Evolutionary conservation across 768 basidiomycete genomes (phyloP).

Genomic region (Psilocybe azurescens): DNA sequence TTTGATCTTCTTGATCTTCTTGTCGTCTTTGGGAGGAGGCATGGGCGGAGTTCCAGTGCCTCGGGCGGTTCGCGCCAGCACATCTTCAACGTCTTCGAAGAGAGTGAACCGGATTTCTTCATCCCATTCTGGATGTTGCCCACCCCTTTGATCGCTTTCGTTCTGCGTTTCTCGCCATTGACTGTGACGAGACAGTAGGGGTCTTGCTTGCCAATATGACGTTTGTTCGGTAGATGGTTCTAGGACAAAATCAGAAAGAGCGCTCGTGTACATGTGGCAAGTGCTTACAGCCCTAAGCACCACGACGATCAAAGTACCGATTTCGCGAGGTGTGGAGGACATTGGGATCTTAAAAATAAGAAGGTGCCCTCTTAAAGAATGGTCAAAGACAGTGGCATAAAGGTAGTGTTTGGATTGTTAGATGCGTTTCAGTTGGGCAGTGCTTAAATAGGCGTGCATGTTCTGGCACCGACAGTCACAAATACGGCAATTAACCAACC

Average conservation of each 20-base stretch:
- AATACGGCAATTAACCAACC: conserved; percentile 21
- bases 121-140: conserved; percentile 99
- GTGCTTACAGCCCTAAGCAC: conserved; percentile 89
- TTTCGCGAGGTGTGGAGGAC: conserved; percentile 69
- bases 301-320: conserved; percentile 94
- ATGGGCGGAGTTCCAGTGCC: conserved; percentile 63
- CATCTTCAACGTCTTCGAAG: conserved; percentile 72
- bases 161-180: conserved; percentile 84
- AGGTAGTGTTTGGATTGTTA: conserved; percentile 13
- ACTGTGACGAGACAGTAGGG: conserved; percentile 87
- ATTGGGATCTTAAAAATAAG: conserved; percentile 38
- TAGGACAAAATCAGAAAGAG: conserved; percentile 34
- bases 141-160: conserved; percentile 96
- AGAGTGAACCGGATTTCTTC: conserved; percentile 95
- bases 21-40: conserved; percentile 67
- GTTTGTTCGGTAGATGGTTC: conserved; percentile 91
- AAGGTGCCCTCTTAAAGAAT: conserved; percentile 8
- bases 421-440: conserved; percentile 23
- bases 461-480: conserved; percentile 27
- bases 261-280: conserved; percentile 24
- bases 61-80: conserved; percentile 46
- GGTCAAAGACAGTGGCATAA: conserved; percentile 24
- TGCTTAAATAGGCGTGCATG: conserved; percentile 28
- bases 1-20: conserved; percentile 55
- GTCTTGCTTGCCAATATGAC: conserved; percentile 96